Evolutionary conservation across 495 filamentous ascomycete species (phyloP).

Genomic region (Aspergillus nanangensis): DNA sequence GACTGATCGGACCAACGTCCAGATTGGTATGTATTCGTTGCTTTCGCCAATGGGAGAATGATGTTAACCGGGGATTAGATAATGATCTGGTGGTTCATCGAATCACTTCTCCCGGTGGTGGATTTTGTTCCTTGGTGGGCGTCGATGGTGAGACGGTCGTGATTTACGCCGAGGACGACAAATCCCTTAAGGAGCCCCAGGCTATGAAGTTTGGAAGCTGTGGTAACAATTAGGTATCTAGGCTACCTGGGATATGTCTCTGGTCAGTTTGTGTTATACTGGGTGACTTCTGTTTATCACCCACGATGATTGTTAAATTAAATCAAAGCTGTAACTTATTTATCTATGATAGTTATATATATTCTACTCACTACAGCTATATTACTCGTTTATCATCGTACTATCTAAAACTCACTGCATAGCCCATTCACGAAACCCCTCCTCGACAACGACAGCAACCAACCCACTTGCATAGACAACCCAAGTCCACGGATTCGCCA

Average conservation of each 20-base stretch:
- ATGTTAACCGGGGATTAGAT: not conserved
- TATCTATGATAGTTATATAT: not conserved
- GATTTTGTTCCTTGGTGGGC: conserved; percentile 5
- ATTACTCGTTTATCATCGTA: not conserved
- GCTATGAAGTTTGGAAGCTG: no score
- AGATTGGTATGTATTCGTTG: conserved; percentile 4
- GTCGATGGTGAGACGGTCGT: conserved; percentile 4
- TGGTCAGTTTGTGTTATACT: no score
- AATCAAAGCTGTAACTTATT: no score
- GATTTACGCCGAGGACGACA: not conserved
- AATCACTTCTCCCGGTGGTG: conserved; percentile 3
- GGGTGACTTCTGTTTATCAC: no score
- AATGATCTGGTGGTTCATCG: conserved; percentile 5
- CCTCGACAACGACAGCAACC: conserved; percentile 25
- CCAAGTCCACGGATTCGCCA: conserved; percentile 52
- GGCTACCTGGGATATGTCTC: no score
- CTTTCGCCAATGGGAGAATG: not conserved
- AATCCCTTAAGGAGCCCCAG: not conserved
- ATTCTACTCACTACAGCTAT: not conserved
- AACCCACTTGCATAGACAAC: conserved; percentile 42
- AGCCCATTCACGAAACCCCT: conserved; percentile 11
- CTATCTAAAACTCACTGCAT: not conserved
- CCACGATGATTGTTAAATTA: no score
- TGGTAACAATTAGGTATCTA: no score
- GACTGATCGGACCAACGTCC: not conserved